Base-by-base conservation (phyloP, 23 red algal genomes). In the Gracilariopsis chorda region DNA sequence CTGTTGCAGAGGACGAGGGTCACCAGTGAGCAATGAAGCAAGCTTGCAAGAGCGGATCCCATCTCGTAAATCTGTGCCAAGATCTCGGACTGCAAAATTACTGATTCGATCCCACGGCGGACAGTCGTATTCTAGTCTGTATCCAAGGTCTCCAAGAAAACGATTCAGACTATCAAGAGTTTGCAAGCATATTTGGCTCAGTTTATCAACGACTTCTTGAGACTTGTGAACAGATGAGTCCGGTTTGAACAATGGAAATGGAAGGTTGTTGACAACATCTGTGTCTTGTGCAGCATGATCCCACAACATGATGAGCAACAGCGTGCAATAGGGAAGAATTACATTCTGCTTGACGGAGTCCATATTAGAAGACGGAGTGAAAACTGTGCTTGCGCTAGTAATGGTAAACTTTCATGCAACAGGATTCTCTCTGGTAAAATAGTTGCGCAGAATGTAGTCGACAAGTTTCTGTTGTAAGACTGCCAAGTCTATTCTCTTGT, bases 1-100 rank as follows among this genome's bases (percentile, higher is more conserved):
- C 21, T 61, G 37, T 25, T 59, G 25, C n/a, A 78, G 29, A 7
- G 78, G 19, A 23, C 11, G 9, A 0, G 41, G 48, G 48, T 90
- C 86, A 6, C 51, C 51, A 6, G 71, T 40, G 0, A 90, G 68
- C 37, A 90, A 37, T 7, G 67, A 53, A 2, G 86, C 86, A 44
- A 78, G 27, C 46, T 78, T 78, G 52, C 86, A 90, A 23, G 78
- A 48, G 32, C 69, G 70, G 30, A 67, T 46, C 0, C 86, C 86
- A 63, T 90, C 86, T 28, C 86, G 68, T 17, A 90, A 51, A 60
- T 79, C 86, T 42, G 44, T 67, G 12, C 24, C 68, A 7, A 90
- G 37, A 21, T 77, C 72, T 37, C 24, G 48, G n/a, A 90, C 48
- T 1, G 25, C 11, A 48, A 90, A 68, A 29, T 19, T 45, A 17